Base-by-base conservation (phyloP, 768 basidiomycete species). In the Dendrothele bispora region DNA sequence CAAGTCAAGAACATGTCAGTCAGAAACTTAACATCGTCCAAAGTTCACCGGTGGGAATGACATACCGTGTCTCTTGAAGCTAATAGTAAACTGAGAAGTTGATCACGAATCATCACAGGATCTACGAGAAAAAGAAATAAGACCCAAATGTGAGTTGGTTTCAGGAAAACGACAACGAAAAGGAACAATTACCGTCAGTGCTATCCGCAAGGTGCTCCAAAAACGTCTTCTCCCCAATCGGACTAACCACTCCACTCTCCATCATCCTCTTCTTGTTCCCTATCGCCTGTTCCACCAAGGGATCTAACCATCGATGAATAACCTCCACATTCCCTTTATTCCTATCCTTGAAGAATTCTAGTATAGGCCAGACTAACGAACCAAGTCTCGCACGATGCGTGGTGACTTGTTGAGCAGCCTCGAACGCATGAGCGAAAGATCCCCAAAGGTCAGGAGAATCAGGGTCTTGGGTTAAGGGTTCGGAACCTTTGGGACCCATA, bases 1-100 rank as follows among this genome's bases (percentile, higher is more conserved):
- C 39, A 42, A 12, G 21, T 15, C 28, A 22, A 24, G 6, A 34
- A 8, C 24, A 14, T 44, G 25, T 25, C 20, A 36, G 45, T 32
- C 37, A 17, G n/a, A n/a, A 10, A 32, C 30, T 10, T 10, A 1
- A 6, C 11, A 45, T 36, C 28, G 34, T 7, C n/a, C n/a, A n/a
- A n/a, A n/a, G n/a, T n/a, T n/a, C 28, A 22, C 8, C 34, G 11
- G 37, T 6, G 5, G 37, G 8, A 11, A 20, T 10, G 34, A 70
- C 79, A 39, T 35, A 86, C 86, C 28, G 90, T 91, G 65, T 93
- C 90, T 46, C 90, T 68, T 20, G 86, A 78, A 5, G 90, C 90
- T 10, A 91, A 69, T 2, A 93, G 68, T 62, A 91, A 81, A 58
- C 81, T 91, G 39, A 91, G 72, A 11, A 91, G 64, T 53, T 92